Percentiles rank a stretch among this genome's conserved stretches.
phyloP scores from a whole-genome alignment of 73 alveolate species.

The Tetrahymena thermophila region DNA sequence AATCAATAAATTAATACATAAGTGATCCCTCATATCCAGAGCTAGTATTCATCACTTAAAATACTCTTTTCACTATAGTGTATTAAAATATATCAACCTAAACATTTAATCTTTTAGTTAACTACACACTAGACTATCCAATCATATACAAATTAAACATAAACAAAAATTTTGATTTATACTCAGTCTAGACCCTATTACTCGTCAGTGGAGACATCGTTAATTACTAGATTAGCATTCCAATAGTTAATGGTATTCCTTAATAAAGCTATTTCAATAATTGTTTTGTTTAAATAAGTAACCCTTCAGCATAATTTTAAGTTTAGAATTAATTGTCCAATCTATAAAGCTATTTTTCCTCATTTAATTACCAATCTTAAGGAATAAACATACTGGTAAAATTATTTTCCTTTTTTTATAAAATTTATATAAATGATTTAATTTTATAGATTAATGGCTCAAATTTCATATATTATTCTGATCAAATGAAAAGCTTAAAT shows the following conservation, averaged over 20 bases:
- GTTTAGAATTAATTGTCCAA: background rate
- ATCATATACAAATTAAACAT: background rate
- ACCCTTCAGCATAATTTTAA: background rate
- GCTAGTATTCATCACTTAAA: background rate
- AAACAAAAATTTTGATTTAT: background rate
- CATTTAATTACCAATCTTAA: background rate
- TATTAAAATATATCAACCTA: background rate
- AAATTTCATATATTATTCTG: background rate
- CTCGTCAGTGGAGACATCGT: background rate
- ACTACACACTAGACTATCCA: background rate
- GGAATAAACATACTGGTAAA: background rate
- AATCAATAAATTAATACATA: background rate
- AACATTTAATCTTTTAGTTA: background rate
- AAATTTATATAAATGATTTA: background rate
- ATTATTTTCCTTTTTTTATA: background rate
- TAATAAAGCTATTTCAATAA: background rate
- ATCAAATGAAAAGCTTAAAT: background rate
- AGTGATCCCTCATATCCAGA: background rate
- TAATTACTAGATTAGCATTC: background rate
- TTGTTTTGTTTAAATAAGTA: background rate
- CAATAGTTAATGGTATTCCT: background rate
- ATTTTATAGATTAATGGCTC: background rate
- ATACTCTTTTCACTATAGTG: background rate
- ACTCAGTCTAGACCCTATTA: background rate
- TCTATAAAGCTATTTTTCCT: background rate